A percentile compares a stretch with the other conserved stretches of the same genome.
phyloP scores from a whole-genome alignment of 2,329 filamentous ascomycete genomes.

The Colletotrichum sp. region DNA sequence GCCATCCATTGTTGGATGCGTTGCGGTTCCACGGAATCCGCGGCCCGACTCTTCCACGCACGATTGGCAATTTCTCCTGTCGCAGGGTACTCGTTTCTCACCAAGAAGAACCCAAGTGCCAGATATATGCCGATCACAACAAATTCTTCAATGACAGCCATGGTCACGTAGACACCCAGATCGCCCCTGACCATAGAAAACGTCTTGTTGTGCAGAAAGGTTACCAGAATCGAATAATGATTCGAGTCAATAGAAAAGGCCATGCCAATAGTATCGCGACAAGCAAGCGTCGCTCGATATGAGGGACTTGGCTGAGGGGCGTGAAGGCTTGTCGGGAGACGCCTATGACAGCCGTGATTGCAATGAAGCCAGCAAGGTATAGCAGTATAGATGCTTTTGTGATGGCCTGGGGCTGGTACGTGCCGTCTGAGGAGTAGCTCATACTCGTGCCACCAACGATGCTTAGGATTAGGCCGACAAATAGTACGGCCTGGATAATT shows the following conservation, averaged over 20 bases:
- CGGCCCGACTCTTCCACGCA: background rate
- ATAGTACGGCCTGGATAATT: background rate
- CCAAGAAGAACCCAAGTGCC: background rate
- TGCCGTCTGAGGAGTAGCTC: background rate
- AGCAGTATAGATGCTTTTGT: background rate
- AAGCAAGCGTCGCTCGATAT: background rate
- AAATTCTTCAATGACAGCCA: background rate
- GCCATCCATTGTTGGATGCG: background rate
- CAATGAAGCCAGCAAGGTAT: background rate
- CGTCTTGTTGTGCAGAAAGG: background rate
- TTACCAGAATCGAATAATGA: background rate
- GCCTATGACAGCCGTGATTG: background rate
- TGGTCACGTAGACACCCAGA: background rate
- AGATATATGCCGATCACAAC: background rate
- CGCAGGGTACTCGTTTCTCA: background rate
- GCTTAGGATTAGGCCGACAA: background rate
- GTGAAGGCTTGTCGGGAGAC: background rate
- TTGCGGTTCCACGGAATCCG: background rate
- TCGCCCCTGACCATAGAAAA: background rate
- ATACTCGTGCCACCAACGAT: background rate
- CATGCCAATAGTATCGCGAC: background rate
- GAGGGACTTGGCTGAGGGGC: background rate
- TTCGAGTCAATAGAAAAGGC: background rate
- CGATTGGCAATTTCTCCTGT: background rate
- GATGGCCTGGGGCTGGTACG: background rate